Evolutionary conservation across 108 stramenopile species (phyloP), one percentile per base, ranked within the genome.

Genomic region (Pseudonitzschia pungens): DNA sequence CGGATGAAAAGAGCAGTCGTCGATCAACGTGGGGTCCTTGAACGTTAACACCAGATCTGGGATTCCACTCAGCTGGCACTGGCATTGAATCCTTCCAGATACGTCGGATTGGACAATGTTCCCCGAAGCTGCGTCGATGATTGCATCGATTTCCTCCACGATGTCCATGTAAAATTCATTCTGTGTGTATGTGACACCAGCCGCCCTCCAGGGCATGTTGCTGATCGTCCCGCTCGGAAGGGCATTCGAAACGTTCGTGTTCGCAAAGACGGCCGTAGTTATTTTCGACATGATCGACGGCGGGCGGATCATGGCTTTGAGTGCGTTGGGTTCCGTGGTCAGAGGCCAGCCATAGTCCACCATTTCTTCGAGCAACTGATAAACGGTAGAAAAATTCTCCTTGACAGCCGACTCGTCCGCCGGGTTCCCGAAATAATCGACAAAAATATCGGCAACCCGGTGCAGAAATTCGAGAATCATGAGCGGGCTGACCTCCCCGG

Each of bases 81-180:
- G 94, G 48, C 88, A 93, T 80, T 95, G 87, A 43, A 98, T 90
- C 21, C 76, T 80, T 20, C 99, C 99, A 4, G 88, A 89, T 5
- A 99, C 97, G 81, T 98, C 97, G 1, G 84, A 86, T 6, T 92
- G 87, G 20, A 98, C 80, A n/a, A 99, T 82, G 56, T 75, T 72
- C 44, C 99, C 99, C 48, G 87, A 88, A 8, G 64, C 63, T 3
- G 82, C 67, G 66, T 87, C 89, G 28, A 99, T 64, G 77, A 98
- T 97, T 29, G 96, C 96, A 81, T 98, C 97, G 11, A 98, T 78
- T 77, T 96, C 97, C 83, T 99, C 99, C 0, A 97, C 82, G 60
- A 99, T 94, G 70, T 99, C 99, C 58, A 99, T 84, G 71, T 97
- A 98, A 27, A 99, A 96, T 81, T 98, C 98, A 79, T 99, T 99